phyloP scores from a whole-genome alignment of 768 basidiomycete species.

The Rhizopogon sp. region DNA sequence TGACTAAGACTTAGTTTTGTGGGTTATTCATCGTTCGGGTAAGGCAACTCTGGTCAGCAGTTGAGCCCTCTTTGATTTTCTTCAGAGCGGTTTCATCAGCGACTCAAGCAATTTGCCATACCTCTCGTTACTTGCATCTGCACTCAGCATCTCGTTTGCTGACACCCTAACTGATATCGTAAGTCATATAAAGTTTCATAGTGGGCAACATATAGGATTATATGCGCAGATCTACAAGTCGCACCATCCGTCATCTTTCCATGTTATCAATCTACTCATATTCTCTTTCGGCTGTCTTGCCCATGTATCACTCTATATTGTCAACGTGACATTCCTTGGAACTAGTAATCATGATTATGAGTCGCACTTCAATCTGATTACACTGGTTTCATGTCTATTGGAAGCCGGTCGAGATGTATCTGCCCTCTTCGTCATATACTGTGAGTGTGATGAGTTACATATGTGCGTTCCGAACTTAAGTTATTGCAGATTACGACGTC shows the following conservation, averaged over 20 bases:
- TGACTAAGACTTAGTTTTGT: slow-evolving; percentile 9
- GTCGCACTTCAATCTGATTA: background rate
- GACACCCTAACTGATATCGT: slow-evolving; percentile 21
- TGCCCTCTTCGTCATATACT: slow-evolving; percentile 16
- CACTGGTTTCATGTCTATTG: slow-evolving; percentile 4
- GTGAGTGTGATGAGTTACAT: slow-evolving; percentile 12
- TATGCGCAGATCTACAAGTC: slow-evolving; percentile 17
- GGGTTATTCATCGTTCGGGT: slow-evolving; percentile 28
- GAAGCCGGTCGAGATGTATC: slow-evolving; percentile 14
- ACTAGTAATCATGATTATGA: background rate
- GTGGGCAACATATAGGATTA: background rate
- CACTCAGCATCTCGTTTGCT: slow-evolving; percentile 17
- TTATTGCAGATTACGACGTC: slow-evolving; percentile 25
- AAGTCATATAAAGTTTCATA: background rate
- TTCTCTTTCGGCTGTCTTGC: slow-evolving; percentile 19
- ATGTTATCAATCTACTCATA: slow-evolving; percentile 18
- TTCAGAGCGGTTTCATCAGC: slow-evolving; percentile 12
- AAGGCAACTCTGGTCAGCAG: slow-evolving; percentile 1
- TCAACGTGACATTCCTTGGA: slow-evolving; percentile 1
- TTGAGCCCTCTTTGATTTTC: background rate
- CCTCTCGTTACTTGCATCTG: slow-evolving; percentile 11
- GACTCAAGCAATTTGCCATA: slow-evolving; percentile 1
- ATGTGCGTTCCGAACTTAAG: background rate
- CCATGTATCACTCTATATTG: slow-evolving; percentile 11
- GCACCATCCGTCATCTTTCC: slow-evolving; percentile 10